phyloP scores from a whole-genome alignment of 2,329 filamentous ascomycete genomes.

The Trichoderma sp. region DNA sequence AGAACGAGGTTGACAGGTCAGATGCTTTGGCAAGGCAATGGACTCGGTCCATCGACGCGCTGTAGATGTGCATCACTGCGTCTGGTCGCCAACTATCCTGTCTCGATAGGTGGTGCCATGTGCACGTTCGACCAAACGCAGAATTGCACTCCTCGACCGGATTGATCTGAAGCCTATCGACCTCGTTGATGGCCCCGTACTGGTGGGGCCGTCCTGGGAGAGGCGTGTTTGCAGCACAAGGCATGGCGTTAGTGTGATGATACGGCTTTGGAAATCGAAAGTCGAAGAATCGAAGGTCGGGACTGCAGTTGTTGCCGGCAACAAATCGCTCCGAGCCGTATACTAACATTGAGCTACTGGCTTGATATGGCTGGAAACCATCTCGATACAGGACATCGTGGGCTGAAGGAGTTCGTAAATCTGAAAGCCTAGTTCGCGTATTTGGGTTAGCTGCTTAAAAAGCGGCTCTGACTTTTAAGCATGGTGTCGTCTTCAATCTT shows the following conservation, averaged over 20 bases:
- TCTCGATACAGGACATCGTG: conserved; percentile 51
- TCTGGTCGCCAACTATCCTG: conserved; percentile 48
- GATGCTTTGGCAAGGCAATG: conserved; percentile 49
- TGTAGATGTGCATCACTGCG: conserved; percentile 44
- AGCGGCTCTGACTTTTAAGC: no score
- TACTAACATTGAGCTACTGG: conserved; percentile 46
- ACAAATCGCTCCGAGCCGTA: conserved; percentile 52
- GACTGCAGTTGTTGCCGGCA: conserved; percentile 43
- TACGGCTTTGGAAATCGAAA: conserved; percentile 50
- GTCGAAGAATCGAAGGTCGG: conserved; percentile 51
- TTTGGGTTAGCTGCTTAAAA: not conserved
- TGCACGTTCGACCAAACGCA: conserved; percentile 35
- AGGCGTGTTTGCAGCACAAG: conserved; percentile 36
- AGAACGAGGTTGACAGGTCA: conserved; percentile 46
- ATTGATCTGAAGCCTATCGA: conserved; percentile 32
- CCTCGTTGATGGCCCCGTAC: not conserved
- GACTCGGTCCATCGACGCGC: conserved; percentile 33
- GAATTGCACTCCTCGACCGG: conserved; percentile 38
- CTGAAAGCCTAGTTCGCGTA: conserved; percentile 39
- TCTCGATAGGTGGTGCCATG: conserved; percentile 47
- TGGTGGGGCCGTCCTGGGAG: not conserved
- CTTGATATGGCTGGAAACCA: conserved; percentile 46
- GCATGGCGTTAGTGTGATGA: conserved; percentile 45
- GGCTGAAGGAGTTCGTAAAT: conserved; percentile 47
- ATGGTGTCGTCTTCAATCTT: conserved; percentile 3